phyloP scores from a whole-genome alignment of 2,329 filamentous ascomycete species.

The Microdochium paspali region DNA sequence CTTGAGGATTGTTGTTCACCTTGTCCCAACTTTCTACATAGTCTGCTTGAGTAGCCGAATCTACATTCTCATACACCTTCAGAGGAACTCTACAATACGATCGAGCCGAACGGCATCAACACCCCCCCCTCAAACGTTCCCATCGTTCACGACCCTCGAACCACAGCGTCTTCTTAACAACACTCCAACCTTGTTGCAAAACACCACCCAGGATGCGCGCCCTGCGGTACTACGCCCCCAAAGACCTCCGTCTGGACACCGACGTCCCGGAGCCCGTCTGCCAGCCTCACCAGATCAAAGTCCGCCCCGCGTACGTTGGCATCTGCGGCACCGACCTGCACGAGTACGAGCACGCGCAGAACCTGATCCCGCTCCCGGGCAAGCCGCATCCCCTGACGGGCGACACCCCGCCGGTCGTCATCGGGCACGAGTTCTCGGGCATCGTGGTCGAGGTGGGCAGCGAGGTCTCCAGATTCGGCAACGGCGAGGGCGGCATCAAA shows the following conservation, averaged over 20 bases:
- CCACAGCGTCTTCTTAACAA: no score
- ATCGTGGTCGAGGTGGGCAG: constrained; percentile 48
- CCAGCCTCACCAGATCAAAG: constrained; percentile 11
- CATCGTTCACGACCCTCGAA: no score
- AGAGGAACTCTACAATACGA: no score
- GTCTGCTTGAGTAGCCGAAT: no score
- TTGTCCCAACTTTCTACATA: no score
- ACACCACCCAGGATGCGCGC: constrained; percentile 10
- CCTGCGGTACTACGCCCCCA: constrained; percentile 11
- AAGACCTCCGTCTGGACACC: constrained; percentile 9
- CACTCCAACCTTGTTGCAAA: no score
- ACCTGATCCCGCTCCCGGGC: constrained; percentile 14
- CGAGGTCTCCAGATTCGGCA: constrained; percentile 21
- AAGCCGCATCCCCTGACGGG: constrained; percentile 47
- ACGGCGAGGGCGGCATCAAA: constrained; percentile 22
- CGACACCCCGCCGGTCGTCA: constrained; percentile 45
- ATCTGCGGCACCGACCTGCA: constrained; percentile 25
- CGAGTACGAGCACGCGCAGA: constrained; percentile 19
- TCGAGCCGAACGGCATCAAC: no score
- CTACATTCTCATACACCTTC: no score
- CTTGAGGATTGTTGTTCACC: no score
- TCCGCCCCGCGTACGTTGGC: constrained; percentile 19
- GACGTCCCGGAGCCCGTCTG: constrained; percentile 11
- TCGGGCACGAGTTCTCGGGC: constrained; percentile 59
- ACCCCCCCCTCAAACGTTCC: no score